phyloP scores from a whole-genome alignment of 352 stramenopile genomes.

The Pythium guiyangense region DNA sequence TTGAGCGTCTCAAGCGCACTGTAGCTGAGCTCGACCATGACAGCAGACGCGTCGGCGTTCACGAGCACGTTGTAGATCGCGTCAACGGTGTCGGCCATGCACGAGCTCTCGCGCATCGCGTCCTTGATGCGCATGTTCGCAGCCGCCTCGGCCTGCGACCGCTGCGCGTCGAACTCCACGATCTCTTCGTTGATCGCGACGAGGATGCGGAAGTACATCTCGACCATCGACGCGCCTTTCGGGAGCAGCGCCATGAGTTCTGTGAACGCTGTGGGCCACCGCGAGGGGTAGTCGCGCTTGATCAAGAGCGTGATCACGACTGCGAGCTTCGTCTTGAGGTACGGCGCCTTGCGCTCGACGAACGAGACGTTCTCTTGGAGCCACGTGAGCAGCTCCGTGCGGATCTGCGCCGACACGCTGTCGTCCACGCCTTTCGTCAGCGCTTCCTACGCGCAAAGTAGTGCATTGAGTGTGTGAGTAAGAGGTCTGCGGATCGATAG shows the following conservation, averaged over 20 bases:
- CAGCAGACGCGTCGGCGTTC: constrained; percentile 61
- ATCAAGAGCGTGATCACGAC: constrained; percentile 82
- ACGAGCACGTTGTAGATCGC: constrained; percentile 80
- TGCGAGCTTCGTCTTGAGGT: constrained; percentile 83
- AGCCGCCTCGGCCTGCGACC: constrained; percentile 45
- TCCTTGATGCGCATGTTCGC: constrained; percentile 88
- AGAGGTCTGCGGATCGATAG: too few relatives aligned
- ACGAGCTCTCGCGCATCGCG: constrained; percentile 74
- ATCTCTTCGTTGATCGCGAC: constrained; percentile 90
- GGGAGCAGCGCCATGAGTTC: constrained; percentile 78
- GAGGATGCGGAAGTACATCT: constrained; percentile 91
- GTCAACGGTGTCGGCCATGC: constrained; percentile 76
- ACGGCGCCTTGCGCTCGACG: constrained; percentile 59
- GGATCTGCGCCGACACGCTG: constrained; percentile 42
- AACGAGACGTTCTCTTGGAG: constrained; percentile 53
- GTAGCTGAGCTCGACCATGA: constrained; percentile 64
- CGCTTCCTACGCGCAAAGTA: constrained; percentile 28
- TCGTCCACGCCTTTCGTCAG: constrained; percentile 37
- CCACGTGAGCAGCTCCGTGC: constrained; percentile 55
- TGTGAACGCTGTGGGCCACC: constrained; percentile 82
- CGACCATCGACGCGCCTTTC: constrained; percentile 70
- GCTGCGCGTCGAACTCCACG: constrained; percentile 79
- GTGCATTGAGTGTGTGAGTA: not conserved
- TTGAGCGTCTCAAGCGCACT: constrained; percentile 75
- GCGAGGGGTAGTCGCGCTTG: constrained; percentile 86